Conservation (phyloP, 2,329 filamentous ascomycete species). For the Aspergillus piperis region DNA sequence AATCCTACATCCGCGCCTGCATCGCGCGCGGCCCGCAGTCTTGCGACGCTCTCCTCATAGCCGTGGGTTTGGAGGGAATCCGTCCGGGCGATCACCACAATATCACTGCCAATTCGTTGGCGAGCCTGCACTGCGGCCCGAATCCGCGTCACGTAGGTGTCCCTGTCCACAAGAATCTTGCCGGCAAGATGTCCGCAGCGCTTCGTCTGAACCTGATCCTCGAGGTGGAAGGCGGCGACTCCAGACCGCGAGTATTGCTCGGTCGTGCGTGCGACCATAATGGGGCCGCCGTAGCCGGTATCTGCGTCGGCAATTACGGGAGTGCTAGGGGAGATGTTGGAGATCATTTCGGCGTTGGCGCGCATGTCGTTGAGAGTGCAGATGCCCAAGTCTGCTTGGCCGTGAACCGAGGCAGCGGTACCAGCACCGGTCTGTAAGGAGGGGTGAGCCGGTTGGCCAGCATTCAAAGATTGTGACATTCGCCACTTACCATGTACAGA, state of each 20-base stretch:
- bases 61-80: constrained; percentile 40
- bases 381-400: constrained; percentile 54
- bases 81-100: constrained; percentile 49
- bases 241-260: constrained; percentile 55
- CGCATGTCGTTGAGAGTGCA: constrained; percentile 56
- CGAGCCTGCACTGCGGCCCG: constrained; percentile 41
- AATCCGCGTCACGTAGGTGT: constrained; percentile 39
- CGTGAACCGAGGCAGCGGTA: constrained; percentile 51
- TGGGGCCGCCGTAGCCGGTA: constrained; percentile 56
- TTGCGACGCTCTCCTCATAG: constrained; percentile 43
- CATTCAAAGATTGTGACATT: not conserved
- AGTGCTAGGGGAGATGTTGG: constrained; percentile 50
- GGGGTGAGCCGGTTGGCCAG: not conserved
- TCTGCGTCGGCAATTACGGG: constrained; percentile 58
- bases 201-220: constrained; percentile 56
- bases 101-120: constrained; percentile 40
- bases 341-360: constrained; percentile 56
- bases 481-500: constrained; percentile 51
- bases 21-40: constrained; percentile 42
- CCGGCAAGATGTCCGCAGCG: constrained; percentile 45
- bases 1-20: constrained; percentile 47
- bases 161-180: constrained; percentile 41
- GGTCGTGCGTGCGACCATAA: constrained; percentile 52
- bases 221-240: constrained; percentile 59
- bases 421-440: constrained; percentile 52